phyloP scores from a whole-genome alignment of 2,329 filamentous ascomycete genomes.

The Lachnellula suecica region DNA sequence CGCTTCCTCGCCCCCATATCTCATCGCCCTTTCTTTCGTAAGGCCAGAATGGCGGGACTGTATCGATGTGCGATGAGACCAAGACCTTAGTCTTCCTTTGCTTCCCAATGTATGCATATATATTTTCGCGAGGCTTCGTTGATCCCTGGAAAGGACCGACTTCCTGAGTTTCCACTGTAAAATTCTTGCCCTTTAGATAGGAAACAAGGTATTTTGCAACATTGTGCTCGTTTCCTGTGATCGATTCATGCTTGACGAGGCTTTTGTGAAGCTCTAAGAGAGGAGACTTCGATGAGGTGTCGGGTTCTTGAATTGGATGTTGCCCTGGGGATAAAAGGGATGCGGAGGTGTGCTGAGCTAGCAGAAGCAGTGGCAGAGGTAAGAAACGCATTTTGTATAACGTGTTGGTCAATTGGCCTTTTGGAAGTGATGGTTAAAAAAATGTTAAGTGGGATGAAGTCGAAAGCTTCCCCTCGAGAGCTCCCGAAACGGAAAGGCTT shows the following conservation, averaged over 20 bases:
- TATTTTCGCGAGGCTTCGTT: slow-evolving; percentile 44
- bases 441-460: background rate
- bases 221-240: slow-evolving; percentile 58
- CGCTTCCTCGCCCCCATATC: slow-evolving; percentile 72
- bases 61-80: slow-evolving; percentile 66
- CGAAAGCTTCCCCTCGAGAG: background rate
- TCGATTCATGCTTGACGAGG: slow-evolving; percentile 62
- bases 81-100: slow-evolving; percentile 49
- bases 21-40: slow-evolving; percentile 39
- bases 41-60: slow-evolving; percentile 51
- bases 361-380: background rate
- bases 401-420: background rate
- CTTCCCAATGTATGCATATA: slow-evolving; percentile 58
- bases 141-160: slow-evolving; percentile 28
- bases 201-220: slow-evolving; percentile 57
- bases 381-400: background rate
- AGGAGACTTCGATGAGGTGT: slow-evolving; percentile 7
- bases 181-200: slow-evolving; percentile 56
- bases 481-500: background rate
- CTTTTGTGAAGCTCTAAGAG: slow-evolving; percentile 61
- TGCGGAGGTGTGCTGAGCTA: background rate
- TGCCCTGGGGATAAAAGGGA: background rate
- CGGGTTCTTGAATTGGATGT: background rate
- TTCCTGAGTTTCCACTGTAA: slow-evolving; percentile 60
- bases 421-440: background rate